Base-by-base conservation (phyloP, 345 rosid genomes). In the Pugionium dolabratum region DNA sequence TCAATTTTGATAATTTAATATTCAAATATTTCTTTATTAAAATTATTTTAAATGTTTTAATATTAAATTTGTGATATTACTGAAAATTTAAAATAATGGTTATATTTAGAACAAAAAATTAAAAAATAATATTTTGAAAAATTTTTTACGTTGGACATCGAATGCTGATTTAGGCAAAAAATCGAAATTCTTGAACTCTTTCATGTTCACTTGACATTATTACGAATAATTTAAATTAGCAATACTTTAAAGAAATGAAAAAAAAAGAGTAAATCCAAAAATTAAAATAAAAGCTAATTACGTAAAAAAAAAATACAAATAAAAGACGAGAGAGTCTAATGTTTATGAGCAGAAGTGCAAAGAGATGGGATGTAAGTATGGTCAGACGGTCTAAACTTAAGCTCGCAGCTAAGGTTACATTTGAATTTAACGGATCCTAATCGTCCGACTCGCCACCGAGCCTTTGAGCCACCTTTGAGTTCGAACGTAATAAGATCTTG, bases 271-370 rank as follows among this genome's bases (percentile, higher is more conserved):
- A 39, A 10, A 35, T 53, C 41, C 69, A 48, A 69, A 63, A 61
- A 44, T 45, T 36, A 57, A 8, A 42, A 50, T 3, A 58, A 30
- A 35, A 54, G 41, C 62, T 70, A 73, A 7, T 46, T 9, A 11
- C 39, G 32, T 29, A 37, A 43, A 6, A 33, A 48, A 3, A 32
- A 8, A 50, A 26, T 43, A 28, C 18, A 39, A 27, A 54, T 31
- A 26, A 31, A 44, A 67, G 5, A 33, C 9, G 2, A 28, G 10
- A 27, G 29, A 35, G 45, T 27, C 67, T 64, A 65, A 80, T 69
- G 87, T 63, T 89, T 84, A 54, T 88, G 68, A 59, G 70, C 68
- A n/a, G 99, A 87, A 37, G 79, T 79, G 79, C 99, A 94, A 18
- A 18, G 76, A 5, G 76, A 62, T 40, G 71, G 72, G 0, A 81